Base-by-base conservation (phyloP, 1,139 yeast genomes). In the Diutina scorzettiae region DNA sequence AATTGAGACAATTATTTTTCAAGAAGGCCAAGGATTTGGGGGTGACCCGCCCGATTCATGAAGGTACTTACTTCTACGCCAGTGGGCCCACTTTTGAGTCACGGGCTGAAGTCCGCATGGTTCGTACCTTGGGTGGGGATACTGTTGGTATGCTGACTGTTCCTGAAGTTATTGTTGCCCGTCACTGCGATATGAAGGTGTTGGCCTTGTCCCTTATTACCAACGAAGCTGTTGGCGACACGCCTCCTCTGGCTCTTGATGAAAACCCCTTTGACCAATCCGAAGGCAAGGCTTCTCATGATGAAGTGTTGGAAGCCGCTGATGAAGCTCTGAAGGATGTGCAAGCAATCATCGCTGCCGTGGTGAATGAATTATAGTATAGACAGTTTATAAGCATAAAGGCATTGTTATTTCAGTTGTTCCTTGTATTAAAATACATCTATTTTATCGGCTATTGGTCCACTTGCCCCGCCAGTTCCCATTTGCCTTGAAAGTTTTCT, bases 91-190 rank as follows among this genome's bases (percentile, higher is more conserved):
- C 96, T 1, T 91, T 81, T 58, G 98, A 91, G 62, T 76, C 89
- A 6, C 70, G 96, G 51, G 96, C 97, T 0, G 97, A 91, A 60
- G 82, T 82, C n/a, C 69, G 95, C 46, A 71, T 80, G 70, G 66
- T 89, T 40, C 63, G 77, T 47, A 52, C 66, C 9, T 52, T 83
- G 40, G 97, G 97, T 6, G 96, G 87, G 41, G 96, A 91, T 60
- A 85, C 94, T 0, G 97, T 89, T 5, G 98, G 98, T 3, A 91
- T 91, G 98, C 83, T 95, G 46, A 91, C 97, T 0, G 96, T 89
- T 29, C 96, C 98, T 0, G 98, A 91, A 59, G 95, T 86, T 2
- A 76, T 87, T 49, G 81, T 85, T 12, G 97, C 96, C 3, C 79
- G 96, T 55, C 97, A 91, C 58, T 73, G 81, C 45, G 94, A 87